A percentile compares a stretch with the other conserved stretches of the same genome.
Conservation (phyloP, 768 basidiomycete genomes). For the Kwoniella sp. region DNA sequence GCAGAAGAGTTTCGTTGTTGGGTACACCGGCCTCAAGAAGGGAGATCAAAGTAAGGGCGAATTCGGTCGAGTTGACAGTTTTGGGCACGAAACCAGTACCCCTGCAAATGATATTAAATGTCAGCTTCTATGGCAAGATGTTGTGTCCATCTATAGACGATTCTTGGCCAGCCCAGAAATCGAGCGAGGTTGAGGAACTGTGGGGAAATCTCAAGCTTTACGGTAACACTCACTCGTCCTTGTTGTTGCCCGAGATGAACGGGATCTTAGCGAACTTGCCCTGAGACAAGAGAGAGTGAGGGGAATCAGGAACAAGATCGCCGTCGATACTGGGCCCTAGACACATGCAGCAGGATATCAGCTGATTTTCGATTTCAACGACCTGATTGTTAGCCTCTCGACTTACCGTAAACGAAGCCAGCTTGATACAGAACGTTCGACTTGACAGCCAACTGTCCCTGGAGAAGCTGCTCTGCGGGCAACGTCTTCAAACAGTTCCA, state of each 20-base stretch:
- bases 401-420: conserved; percentile 37
- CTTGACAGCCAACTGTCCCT: conserved; percentile 38
- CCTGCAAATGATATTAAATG: conserved; percentile 16
- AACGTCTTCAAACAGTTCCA: conserved; percentile 45
- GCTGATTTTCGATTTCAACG: not conserved
- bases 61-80: conserved; percentile 22
- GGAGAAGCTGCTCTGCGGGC: conserved; percentile 33
- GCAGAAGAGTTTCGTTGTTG: conserved; percentile 29
- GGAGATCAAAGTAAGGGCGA: conserved; percentile 20
- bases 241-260: conserved; percentile 51
- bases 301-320: conserved; percentile 46
- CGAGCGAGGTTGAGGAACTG: no score
- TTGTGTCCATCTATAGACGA: no score
- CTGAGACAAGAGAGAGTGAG: conserved; percentile 36
- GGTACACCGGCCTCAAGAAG: conserved; percentile 26
- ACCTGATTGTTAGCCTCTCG: not conserved
- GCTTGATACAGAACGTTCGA: conserved; percentile 23
- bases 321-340: conserved; percentile 49
- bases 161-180: no score
- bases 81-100: conserved; percentile 48
- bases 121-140: no score
- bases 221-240: conserved; percentile 48
- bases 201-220: no score
- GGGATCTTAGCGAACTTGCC: conserved; percentile 48
- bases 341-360: not conserved